Conservation (phyloP, 192 early-diverging fungal species). For the Coemansia sp. region DNA sequence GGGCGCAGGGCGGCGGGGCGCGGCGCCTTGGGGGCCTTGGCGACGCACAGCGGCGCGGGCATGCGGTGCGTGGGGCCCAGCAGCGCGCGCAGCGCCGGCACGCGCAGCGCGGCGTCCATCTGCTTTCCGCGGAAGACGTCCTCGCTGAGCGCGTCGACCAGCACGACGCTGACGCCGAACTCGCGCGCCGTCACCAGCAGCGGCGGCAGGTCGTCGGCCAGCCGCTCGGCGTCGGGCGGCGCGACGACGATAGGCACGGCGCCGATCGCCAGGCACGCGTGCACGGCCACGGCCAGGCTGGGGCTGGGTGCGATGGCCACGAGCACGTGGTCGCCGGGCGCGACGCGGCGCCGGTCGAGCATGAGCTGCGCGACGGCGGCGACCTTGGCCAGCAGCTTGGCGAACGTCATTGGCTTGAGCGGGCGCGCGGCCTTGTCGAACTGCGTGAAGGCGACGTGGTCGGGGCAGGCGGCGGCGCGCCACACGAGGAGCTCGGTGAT, state of each 20-base stretch:
- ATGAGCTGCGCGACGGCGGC: slow-evolving; percentile 68
- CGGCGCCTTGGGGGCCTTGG: slow-evolving; percentile 70
- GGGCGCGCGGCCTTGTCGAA: slow-evolving; percentile 66
- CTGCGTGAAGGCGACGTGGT: slow-evolving; percentile 64
- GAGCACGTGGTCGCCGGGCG: slow-evolving; percentile 62
- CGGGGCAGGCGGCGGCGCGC: slow-evolving; percentile 65
- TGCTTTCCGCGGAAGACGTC: slow-evolving; percentile 67
- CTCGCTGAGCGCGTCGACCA: slow-evolving; percentile 69
- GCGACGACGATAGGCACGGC: slow-evolving; percentile 70
- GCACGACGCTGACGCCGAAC: slow-evolving; percentile 60
- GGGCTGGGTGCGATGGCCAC: slow-evolving; percentile 69
- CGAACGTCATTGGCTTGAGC: slow-evolving; percentile 67
- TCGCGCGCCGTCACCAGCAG: slow-evolving; percentile 66
- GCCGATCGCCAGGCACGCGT: slow-evolving; percentile 84
- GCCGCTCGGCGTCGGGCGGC: slow-evolving; percentile 65
- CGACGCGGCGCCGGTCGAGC: slow-evolving; percentile 61
- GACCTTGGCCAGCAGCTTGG: slow-evolving; percentile 69
- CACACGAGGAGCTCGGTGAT: slow-evolving; percentile 76
- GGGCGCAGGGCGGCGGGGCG: no score
- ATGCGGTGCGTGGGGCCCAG: slow-evolving; percentile 47
- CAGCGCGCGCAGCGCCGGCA: slow-evolving; percentile 42
- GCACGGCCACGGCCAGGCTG: slow-evolving; percentile 70
- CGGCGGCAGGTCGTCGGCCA: slow-evolving; percentile 70
- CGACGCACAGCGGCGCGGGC: slow-evolving; percentile 63
- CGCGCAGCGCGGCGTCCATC: slow-evolving; percentile 61